phyloP scores from a whole-genome alignment of 192 early-diverging fungal genomes.

The Umbelopsis ramanniana region DNA sequence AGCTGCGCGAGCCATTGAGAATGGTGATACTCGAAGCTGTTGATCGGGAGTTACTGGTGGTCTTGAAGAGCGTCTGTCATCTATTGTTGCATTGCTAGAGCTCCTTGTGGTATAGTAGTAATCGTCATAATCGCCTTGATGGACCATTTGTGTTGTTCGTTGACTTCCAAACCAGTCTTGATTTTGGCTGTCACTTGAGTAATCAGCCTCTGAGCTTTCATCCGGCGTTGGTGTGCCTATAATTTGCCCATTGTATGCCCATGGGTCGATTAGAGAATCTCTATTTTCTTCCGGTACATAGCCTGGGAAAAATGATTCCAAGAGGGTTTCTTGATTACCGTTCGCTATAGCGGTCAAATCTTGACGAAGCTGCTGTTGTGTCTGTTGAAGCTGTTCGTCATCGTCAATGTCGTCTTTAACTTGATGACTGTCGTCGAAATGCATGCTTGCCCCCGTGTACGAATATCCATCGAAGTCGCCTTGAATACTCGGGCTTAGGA shows the following conservation, averaged over 20 bases:
- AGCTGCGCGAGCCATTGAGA: background rate
- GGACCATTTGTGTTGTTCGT: background rate
- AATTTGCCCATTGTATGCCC: conserved; percentile 1
- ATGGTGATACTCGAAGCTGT: conserved; percentile 6
- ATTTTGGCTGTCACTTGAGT: conserved; percentile 1
- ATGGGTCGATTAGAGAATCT: conserved; percentile 10
- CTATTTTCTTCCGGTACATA: background rate
- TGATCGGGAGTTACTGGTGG: background rate
- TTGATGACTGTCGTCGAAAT: background rate
- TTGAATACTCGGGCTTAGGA: background rate
- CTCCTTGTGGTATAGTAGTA: background rate
- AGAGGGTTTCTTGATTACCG: background rate
- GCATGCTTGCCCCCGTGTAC: conserved; percentile 1
- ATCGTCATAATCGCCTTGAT: background rate
- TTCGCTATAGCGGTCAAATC: background rate
- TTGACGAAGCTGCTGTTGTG: background rate
- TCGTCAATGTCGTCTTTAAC: background rate
- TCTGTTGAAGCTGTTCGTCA: background rate
- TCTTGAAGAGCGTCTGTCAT: background rate
- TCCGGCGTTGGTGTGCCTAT: background rate
- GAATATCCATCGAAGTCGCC: conserved; percentile 16
- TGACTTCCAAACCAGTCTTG: background rate
- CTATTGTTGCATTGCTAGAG: conserved; percentile 1
- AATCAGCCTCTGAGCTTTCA: background rate
- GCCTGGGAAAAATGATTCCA: background rate